Base-by-base conservation (phyloP, 2,329 filamentous ascomycete species). In the Xylogone sp. region DNA sequence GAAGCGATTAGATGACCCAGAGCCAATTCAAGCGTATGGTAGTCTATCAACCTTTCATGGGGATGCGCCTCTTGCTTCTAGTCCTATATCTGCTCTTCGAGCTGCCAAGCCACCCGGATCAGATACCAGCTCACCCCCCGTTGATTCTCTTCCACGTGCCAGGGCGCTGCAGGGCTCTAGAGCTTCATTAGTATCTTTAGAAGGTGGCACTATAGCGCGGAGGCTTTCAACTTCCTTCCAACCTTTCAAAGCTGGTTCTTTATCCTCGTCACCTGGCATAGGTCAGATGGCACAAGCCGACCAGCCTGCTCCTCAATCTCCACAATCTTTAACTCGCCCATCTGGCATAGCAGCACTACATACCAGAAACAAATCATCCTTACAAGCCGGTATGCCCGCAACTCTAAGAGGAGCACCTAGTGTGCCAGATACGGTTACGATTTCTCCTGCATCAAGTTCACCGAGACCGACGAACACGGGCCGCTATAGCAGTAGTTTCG, bases 401-500 rank as follows among this genome's bases (percentile, higher is more conserved):
- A 88, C 86, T 1, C 71, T 91, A 7, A 78, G 88, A 49, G 83
- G 85, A 8, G 34, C n/a, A 16, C 84, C 87, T 3, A 71, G 82
- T 6, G 73, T 79, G 13, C 78, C 82, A 50, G 83, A 87, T 21
- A 79, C 78, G 53, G 75, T 79, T 0, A 75, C 83, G 52, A 78
- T 87, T 9, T 83, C 82, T 31, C 84, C 90, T 7, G 74, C 82
- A 50, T 84, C 86, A 5, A 83, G 87, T 50, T 96, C 91, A 7
- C 91, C 93, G 2, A 88, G 87, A 55, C 89, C 90, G 4, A 78
- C 83, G 8, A 83, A 87, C 0, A 84, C 88, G n/a, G 86, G 84
- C 54, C 84, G 89, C 45, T 97, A 95, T 66, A 96, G 90, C 68
- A 97, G 93, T 69, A 96, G 92, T 64, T 99, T 99, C 63, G 88